Conservation (phyloP, 805 yeast genomes). For the Schizosaccharomyces lindneri region DNA sequence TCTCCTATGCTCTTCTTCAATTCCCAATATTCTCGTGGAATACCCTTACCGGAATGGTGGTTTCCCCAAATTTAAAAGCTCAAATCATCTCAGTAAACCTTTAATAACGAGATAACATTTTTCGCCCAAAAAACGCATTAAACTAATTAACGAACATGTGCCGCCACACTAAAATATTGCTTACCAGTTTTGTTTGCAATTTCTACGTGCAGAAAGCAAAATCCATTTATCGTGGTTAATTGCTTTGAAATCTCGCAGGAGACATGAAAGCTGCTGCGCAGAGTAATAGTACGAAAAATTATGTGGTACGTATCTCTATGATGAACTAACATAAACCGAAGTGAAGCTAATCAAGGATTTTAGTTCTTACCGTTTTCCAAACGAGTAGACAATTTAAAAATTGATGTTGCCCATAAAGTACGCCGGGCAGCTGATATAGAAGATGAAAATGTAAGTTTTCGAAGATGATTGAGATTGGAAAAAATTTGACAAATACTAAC, state of each 20-base stretch:
- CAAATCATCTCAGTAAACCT: no score
- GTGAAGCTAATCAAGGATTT: background rate
- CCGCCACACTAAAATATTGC: no score
- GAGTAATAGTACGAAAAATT: background rate
- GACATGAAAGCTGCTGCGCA: background rate
- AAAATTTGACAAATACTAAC: background rate
- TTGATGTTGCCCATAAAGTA: conserved; percentile 33
- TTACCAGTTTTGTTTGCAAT: no score
- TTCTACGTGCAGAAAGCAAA: background rate
- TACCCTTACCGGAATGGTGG: no score
- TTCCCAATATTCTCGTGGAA: no score
- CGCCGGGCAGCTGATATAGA: conserved; percentile 11
- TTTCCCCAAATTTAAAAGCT: no score
- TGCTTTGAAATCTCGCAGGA: background rate
- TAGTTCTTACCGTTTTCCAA: conserved; percentile 39
- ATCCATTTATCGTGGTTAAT: background rate
- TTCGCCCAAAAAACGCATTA: no score
- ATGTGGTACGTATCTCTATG: background rate
- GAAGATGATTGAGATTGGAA: background rate
- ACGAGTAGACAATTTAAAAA: conserved; percentile 56
- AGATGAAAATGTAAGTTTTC: conserved; percentile 7
- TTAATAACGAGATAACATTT: no score
- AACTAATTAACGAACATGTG: no score
- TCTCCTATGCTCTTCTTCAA: no score
- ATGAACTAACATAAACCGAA: background rate